Evolutionary conservation across 176 grass and related monocot species (phyloP).

Genomic region (Bromus sterilis): DNA sequence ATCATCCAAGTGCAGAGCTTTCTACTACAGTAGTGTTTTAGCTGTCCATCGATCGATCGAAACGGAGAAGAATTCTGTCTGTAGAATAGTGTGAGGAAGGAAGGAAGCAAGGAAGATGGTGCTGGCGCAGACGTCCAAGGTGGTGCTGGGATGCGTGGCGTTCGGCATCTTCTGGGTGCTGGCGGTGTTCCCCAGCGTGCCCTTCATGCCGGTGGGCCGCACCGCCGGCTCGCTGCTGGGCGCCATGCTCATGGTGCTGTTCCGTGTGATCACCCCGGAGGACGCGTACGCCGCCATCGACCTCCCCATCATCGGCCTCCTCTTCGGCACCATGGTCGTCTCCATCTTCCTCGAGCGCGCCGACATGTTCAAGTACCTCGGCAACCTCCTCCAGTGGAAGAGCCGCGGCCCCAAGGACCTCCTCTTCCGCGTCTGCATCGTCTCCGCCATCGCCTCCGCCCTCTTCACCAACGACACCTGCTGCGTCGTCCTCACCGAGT

Average conservation of each 20-base stretch:
- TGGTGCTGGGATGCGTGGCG: constrained; percentile 70
- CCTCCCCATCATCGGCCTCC: constrained; percentile 67
- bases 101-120: no score
- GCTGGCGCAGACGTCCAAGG: constrained; percentile 52
- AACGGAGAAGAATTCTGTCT: no score
- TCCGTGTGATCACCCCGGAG: constrained; percentile 57
- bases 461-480: constrained; percentile 81
- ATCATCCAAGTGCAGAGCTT: constrained; percentile 20
- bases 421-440: constrained; percentile 61
- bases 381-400: constrained; percentile 62
- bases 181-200: constrained; percentile 70
- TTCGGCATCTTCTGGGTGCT: constrained; percentile 84
- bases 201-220: constrained; percentile 68
- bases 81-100: no score
- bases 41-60: no score
- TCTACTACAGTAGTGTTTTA: no score
- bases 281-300: constrained; percentile 64
- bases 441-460: constrained; percentile 54
- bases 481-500: constrained; percentile 84
- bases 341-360: constrained; percentile 70
- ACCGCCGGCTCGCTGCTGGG: constrained; percentile 75
- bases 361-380: constrained; percentile 71
- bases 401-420: constrained; percentile 66
- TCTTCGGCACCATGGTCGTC: constrained; percentile 78
- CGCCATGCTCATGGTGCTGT: constrained; percentile 75